A percentile compares a stretch with the other conserved stretches of the same genome.
Evolutionary conservation across 768 basidiomycete species (phyloP).

Genomic region (Pisolithus microcarpus): DNA sequence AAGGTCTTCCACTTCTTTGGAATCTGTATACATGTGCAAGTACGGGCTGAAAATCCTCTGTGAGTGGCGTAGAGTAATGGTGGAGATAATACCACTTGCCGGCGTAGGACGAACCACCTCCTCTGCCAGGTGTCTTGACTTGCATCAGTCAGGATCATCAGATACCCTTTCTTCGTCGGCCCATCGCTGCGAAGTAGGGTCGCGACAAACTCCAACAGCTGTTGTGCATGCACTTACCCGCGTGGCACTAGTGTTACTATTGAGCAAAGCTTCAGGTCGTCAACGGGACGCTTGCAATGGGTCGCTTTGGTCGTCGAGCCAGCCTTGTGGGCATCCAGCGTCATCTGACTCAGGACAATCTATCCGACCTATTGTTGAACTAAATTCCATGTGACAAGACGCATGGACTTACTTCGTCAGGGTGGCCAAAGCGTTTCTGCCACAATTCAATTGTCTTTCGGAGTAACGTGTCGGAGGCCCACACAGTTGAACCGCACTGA

Average conservation of each 20-base stretch:
- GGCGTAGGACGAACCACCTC: constrained; percentile 80
- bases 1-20: constrained; percentile 77
- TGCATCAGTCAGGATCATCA: constrained; percentile 77
- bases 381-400: constrained; percentile 2
- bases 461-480: constrained; percentile 61
- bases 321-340: constrained; percentile 43
- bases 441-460: constrained; percentile 68
- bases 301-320: constrained; percentile 11
- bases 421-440: constrained; percentile 76
- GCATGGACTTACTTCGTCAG: constrained; percentile 52
- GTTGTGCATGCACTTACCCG: constrained; percentile 41
- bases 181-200: constrained; percentile 48
- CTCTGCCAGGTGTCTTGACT: constrained; percentile 74
- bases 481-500: constrained; percentile 45
- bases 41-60: constrained; percentile 60
- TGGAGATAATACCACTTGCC: constrained; percentile 38
- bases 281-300: constrained; percentile 34
- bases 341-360: constrained; percentile 76
- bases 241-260: constrained; percentile 66
- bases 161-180: constrained; percentile 77
- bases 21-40: constrained; percentile 78
- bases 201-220: background rate
- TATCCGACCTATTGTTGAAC: constrained; percentile 28
- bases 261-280: constrained; percentile 61
- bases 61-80: background rate